phyloP scores from a whole-genome alignment of 1,139 yeast species.

The Hansenula anomala region DNA sequence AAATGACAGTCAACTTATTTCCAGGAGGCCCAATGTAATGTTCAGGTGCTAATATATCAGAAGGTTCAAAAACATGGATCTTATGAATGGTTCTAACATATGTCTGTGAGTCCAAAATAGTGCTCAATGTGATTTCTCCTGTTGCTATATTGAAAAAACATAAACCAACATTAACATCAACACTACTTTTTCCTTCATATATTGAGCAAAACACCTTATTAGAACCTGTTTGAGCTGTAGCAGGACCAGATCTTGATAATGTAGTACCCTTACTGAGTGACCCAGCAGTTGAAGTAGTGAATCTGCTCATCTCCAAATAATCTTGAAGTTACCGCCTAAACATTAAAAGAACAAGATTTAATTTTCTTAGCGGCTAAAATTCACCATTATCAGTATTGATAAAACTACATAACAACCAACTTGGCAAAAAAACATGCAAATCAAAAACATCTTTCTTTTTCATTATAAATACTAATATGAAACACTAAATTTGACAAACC shows the following conservation, averaged over 20 bases:
- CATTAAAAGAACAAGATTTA: too few relatives aligned
- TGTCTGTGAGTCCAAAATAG: conserved; percentile 39
- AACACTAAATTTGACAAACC: background rate
- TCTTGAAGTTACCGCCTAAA: too few relatives aligned
- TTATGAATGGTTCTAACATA: conserved; percentile 40
- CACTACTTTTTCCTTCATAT: conserved; percentile 26
- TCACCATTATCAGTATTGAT: too few relatives aligned
- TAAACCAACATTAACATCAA: conserved; percentile 32
- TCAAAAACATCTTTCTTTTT: too few relatives aligned
- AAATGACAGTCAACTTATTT: conserved; percentile 32
- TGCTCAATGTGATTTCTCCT: conserved; percentile 31
- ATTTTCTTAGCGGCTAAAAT: too few relatives aligned
- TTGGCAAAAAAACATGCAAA: too few relatives aligned
- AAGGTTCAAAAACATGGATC: conserved; percentile 32
- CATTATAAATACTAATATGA: background rate
- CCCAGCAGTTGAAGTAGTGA: too few relatives aligned
- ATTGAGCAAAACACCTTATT: conserved; percentile 25
- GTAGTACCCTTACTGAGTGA: background rate
- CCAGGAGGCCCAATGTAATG: conserved; percentile 22
- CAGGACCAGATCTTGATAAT: background rate
- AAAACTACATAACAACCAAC: too few relatives aligned
- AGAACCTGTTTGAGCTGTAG: background rate
- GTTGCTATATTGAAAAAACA: conserved; percentile 31
- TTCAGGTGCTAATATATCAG: conserved; percentile 32
- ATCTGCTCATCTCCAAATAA: too few relatives aligned